Conservation (phyloP, 139 green algal genomes). For the Picochlorum sp. region DNA sequence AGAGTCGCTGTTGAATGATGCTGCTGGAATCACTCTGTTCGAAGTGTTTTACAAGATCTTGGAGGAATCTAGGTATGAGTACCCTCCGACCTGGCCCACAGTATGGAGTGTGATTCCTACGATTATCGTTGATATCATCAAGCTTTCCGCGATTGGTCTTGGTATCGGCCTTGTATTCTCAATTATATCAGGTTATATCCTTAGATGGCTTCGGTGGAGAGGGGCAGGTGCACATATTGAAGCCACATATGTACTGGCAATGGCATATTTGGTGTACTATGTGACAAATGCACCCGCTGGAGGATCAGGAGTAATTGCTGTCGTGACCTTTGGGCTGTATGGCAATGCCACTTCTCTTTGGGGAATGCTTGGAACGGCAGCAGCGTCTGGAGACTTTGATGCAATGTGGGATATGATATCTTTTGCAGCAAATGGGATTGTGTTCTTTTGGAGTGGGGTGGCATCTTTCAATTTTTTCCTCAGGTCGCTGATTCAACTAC, state of each 20-base stretch:
- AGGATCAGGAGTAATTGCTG: constrained; percentile 58
- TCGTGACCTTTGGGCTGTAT: constrained; percentile 78
- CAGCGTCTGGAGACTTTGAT: constrained; percentile 15
- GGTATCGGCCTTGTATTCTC: constrained; percentile 47
- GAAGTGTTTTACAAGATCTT: constrained; percentile 54
- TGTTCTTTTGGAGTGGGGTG: constrained; percentile 82
- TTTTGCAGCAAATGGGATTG: constrained; percentile 49
- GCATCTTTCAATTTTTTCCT: constrained; percentile 69
- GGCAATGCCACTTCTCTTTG: constrained; percentile 60
- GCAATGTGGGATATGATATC: constrained; percentile 35
- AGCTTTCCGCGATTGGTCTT: constrained; percentile 31
- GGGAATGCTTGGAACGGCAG: constrained; percentile 26
- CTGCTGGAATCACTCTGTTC: constrained; percentile 67
- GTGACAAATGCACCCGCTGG: constrained; percentile 40
- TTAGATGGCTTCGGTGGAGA: constrained; percentile 38
- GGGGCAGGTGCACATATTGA: constrained; percentile 32
- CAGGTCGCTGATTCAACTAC: constrained; percentile 11
- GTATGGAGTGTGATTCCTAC: constrained; percentile 16
- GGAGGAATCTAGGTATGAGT: background rate
- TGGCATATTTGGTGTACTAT: constrained; percentile 72
- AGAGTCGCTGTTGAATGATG: constrained; percentile 80
- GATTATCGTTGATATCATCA: constrained; percentile 17
- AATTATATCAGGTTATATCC: constrained; percentile 24
- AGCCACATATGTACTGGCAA: constrained; percentile 52
- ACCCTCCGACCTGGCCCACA: background rate